Evolutionary conservation across 176 grass and related monocot species (phyloP), one percentile per base, ranked within the genome.

Genomic region (Musa itinerans): DNA sequence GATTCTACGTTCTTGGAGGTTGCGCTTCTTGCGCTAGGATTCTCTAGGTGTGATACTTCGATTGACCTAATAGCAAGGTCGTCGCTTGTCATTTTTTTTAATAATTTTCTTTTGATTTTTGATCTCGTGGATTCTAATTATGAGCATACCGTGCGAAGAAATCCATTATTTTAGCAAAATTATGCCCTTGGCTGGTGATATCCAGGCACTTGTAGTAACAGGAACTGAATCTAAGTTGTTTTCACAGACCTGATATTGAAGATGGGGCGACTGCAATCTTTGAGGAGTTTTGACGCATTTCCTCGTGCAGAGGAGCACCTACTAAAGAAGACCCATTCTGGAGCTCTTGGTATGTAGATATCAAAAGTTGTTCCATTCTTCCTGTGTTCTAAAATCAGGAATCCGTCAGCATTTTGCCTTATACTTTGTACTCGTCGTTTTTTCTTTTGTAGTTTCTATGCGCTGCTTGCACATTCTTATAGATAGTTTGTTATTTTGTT

Each of bases 211-310:
- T 43, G 34, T 43, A 43, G 4, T 43, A 43, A 43, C 34, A 43
- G 34, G 34, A 43, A 43, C 3, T 43, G 34, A 43, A 43, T 43
- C 34, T 43, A 43, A 43, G 34, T 43, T 43, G 34, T 43, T 43
- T 43, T 43, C 34, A 43, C 4, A 6, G 34, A 43, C 34, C 34
- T 43, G 4, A n/a, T 17, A 69, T 72, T 74, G 53, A 83, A 75
- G 68, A 97, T 97, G 90, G 80, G 86, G 68, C 89, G 83, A 79
- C 82, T 98, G 69, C 86, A 89, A 65, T 85, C 88, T 27, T 81
- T 98, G 69, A 93, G 81, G 84, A 98, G 87, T 84, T 90, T 98
- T 66, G 90, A 98, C 81, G 95, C 90, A 26, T 98, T 98, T 17
- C 95, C 90, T 50, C 95, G 90, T 61, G 95, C 95, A 11, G 90